Evolutionary conservation across 306 rosid species (phyloP).

Genomic region (Casuarina cunninghamiana): DNA sequence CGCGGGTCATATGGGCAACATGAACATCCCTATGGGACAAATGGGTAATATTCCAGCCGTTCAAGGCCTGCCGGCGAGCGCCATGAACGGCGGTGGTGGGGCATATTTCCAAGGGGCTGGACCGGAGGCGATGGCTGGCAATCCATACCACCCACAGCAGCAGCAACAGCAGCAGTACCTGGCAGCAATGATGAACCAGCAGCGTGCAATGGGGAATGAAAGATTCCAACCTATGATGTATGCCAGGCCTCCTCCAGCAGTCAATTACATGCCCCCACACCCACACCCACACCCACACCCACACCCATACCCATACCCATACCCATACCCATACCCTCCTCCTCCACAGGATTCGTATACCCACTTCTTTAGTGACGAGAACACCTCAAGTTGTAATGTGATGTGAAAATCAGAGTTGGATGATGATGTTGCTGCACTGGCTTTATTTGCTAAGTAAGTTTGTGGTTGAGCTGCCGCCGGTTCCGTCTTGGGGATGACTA

Average conservation of each 20-base stretch:
- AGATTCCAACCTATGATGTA: conserved; percentile 87
- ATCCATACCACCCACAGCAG: conserved; percentile 55
- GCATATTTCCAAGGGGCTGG: conserved; percentile 51
- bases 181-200: conserved; percentile 78
- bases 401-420: conserved; percentile 47
- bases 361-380: conserved; percentile 67
- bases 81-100: conserved; percentile 38
- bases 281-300: conserved; percentile 37
- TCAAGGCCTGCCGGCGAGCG: conserved; percentile 69
- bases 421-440: conserved; percentile 12
- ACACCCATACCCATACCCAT: conserved; percentile 24
- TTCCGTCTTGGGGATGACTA: conserved; percentile 31
- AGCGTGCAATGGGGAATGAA: conserved; percentile 55
- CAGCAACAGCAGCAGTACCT: conserved; percentile 63
- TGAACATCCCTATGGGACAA: conserved; percentile 49
- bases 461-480: conserved; percentile 1
- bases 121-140: conserved; percentile 49
- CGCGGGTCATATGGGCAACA: conserved; percentile 47
- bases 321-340: conserved; percentile 30
- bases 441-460: not conserved
- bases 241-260: conserved; percentile 42
- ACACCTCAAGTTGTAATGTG: conserved; percentile 64
- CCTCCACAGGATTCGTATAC: conserved; percentile 47
- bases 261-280: conserved; percentile 46
- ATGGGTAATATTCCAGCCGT: conserved; percentile 62